phyloP scores from a whole-genome alignment of 768 basidiomycete species.

The Flagelloscypha sp. region DNA sequence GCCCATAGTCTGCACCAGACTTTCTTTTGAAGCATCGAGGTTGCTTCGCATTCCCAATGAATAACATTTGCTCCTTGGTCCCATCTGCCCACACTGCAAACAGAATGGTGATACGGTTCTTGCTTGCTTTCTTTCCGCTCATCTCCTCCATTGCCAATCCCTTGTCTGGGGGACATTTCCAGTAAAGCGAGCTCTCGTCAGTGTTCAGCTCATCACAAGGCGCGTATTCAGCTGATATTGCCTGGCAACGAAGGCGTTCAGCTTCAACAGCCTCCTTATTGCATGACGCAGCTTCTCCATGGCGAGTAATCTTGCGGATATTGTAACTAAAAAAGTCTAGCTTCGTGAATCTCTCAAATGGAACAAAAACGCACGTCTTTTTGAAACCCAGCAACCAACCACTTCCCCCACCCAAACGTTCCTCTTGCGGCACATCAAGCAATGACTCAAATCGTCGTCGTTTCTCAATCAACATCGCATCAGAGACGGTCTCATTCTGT shows the following conservation, averaged over 20 bases:
- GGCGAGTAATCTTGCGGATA: no score
- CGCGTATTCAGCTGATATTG: slow-evolving; percentile 13
- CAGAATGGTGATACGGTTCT: slow-evolving; percentile 22
- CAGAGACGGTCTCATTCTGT: slow-evolving; percentile 16
- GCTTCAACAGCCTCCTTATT: slow-evolving; percentile 14
- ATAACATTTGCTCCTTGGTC: slow-evolving; percentile 23
- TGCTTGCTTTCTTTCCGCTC: slow-evolving; percentile 25
- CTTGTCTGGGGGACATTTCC: slow-evolving; percentile 23
- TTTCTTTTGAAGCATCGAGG: slow-evolving; percentile 23
- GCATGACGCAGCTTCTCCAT: slow-evolving; percentile 23
- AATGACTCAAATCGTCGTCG: slow-evolving; percentile 16
- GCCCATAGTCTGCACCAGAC: slow-evolving; percentile 15
- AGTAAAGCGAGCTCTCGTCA: slow-evolving; percentile 15
- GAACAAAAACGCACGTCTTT: no score
- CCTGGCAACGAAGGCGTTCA: slow-evolving; percentile 12
- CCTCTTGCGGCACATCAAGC: slow-evolving; percentile 20
- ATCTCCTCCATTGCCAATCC: slow-evolving; percentile 22
- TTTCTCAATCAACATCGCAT: slow-evolving; percentile 20
- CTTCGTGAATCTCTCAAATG: no score
- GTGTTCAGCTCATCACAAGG: slow-evolving; percentile 18
- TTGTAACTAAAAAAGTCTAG: no score
- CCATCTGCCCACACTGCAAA: slow-evolving; percentile 22
- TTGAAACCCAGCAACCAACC: slow-evolving; percentile 19
- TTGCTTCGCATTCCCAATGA: slow-evolving; percentile 25
- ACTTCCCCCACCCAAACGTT: slow-evolving; percentile 11